phyloP scores from a whole-genome alignment of 2,329 filamentous ascomycete genomes.

The Ilyonectria robusta region DNA sequence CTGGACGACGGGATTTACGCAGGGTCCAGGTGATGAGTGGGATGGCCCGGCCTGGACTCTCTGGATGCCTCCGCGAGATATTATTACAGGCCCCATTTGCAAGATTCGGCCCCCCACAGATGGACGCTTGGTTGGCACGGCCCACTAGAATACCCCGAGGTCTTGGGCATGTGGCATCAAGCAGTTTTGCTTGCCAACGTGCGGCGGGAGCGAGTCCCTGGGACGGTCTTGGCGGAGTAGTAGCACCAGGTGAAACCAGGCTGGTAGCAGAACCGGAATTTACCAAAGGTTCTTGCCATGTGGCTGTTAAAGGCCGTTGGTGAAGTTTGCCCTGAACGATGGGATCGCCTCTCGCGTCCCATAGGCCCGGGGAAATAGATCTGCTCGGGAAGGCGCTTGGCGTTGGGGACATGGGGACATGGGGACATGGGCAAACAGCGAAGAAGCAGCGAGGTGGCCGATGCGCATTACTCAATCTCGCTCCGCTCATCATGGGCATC shows the following conservation, averaged over 20 bases:
- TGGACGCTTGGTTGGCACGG: background rate
- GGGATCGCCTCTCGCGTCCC: background rate
- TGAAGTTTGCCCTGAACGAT: background rate
- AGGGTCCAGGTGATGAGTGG: background rate
- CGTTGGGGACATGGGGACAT: constrained; percentile 2
- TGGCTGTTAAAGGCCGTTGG: constrained; percentile 18
- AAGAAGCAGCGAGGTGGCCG: constrained; percentile 12
- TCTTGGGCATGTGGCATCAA: background rate
- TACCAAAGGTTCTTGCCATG: constrained; percentile 21
- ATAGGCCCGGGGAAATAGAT: background rate
- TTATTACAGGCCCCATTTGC: background rate
- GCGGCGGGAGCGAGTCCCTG: background rate
- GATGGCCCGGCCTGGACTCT: constrained; percentile 6
- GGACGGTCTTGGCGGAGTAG: background rate
- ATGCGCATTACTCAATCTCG: constrained; percentile 22
- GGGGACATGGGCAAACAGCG: constrained; percentile 1
- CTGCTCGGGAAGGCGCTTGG: constrained; percentile 10
- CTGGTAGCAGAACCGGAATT: background rate
- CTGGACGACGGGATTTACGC: background rate
- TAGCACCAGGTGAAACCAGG: background rate
- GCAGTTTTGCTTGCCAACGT: background rate
- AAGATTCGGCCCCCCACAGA: constrained; percentile 6
- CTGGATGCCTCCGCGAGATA: constrained; percentile 4
- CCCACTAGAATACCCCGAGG: background rate
- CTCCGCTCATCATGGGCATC: constrained; percentile 12